Evolutionary conservation across 2,329 filamentous ascomycete species (phyloP).

Genomic region (Alternaria longipes): DNA sequence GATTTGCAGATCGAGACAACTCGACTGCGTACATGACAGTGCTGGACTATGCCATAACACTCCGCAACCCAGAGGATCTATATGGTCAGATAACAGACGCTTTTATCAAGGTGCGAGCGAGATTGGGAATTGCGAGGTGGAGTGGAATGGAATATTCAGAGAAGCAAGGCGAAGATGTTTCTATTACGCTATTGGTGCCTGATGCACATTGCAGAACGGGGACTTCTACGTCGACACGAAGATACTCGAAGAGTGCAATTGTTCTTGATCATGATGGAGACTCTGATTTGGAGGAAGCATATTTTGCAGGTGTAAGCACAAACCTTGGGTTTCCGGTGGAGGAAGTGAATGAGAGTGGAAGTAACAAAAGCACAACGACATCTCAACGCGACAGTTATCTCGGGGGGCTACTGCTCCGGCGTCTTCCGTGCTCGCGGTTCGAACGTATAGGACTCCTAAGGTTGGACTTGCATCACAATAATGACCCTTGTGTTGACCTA

Average conservation of each 20-base stretch:
- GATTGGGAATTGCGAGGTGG: neutral
- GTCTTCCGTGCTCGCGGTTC: neutral
- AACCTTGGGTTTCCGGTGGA: too few relatives aligned
- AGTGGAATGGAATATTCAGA: too few relatives aligned
- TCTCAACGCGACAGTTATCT: neutral
- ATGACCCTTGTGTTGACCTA: neutral
- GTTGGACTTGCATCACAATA: neutral
- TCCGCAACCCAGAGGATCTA: neutral
- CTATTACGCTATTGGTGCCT: neutral
- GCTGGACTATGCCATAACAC: neutral
- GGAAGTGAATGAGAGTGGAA: neutral
- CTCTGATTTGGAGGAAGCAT: neutral
- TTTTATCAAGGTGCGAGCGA: neutral
- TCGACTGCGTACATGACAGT: neutral
- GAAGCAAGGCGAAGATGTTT: too few relatives aligned
- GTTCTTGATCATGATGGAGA: neutral
- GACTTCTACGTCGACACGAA: neutral
- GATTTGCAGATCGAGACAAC: fast-evolving
- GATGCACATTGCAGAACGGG: fast-evolving
- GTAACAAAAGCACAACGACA: too few relatives aligned
- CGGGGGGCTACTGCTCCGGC: neutral
- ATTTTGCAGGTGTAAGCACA: neutral
- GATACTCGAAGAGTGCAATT: fast-evolving
- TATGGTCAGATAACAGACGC: neutral
- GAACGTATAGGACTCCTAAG: neutral